These are phyloP conservation scores for Mycena alexandri DNA, from an alignment of 768 basidiomycete species.

Conservation along the genomic window DNA sequence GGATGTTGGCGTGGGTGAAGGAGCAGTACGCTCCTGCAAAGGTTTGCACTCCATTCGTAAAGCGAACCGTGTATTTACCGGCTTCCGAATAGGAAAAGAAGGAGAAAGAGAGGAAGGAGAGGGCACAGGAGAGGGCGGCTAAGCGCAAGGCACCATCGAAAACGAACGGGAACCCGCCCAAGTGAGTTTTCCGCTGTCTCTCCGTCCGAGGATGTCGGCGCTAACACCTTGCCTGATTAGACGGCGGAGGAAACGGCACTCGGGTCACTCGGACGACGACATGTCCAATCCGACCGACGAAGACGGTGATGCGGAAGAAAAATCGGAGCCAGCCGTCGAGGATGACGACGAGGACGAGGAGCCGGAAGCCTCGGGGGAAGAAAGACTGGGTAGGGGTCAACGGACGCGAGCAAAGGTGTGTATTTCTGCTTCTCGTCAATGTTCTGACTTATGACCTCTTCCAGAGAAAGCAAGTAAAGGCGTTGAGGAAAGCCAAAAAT, in stretches of 20 bases:
- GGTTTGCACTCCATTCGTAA: conserved; percentile 38
- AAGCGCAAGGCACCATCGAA: conserved; percentile 67
- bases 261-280: conserved; percentile 58
- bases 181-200: conserved; percentile 49
- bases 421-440: not conserved
- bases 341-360: conserved; percentile 43
- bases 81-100: conserved; percentile 52
- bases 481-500: conserved; percentile 22
- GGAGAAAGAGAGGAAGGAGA: conserved; percentile 65
- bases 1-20: conserved; percentile 68
- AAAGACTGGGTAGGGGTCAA: conserved; percentile 55
- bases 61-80: not conserved
- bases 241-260: conserved; percentile 51
- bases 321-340: conserved; percentile 44
- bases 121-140: conserved; percentile 62
- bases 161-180: conserved; percentile 59
- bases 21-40: conserved; percentile 59
- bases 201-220: not conserved
- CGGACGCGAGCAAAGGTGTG: conserved; percentile 56
- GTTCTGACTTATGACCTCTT: not conserved
- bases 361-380: conserved; percentile 45
- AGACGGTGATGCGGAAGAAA: conserved; percentile 51
- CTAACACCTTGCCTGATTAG: conserved; percentile 40
- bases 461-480: conserved; percentile 32
- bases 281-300: conserved; percentile 56